A percentile compares a stretch with the other conserved stretches of the same genome.
Evolutionary conservation across 257 asterid genomes (phyloP).

Genomic region (Agastache rugosa): DNA sequence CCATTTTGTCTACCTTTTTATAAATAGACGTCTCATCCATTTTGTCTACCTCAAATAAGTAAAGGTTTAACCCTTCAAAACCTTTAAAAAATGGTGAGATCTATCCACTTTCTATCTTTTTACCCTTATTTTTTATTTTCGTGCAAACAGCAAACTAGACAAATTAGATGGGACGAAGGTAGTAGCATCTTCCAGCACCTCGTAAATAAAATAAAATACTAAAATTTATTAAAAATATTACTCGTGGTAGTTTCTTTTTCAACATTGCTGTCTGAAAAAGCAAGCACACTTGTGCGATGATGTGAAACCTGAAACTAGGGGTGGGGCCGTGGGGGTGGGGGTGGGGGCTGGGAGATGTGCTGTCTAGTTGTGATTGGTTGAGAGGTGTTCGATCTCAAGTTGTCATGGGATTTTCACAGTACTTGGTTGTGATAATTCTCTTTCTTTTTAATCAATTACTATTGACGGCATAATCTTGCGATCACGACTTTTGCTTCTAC

Average conservation of each 20-base stretch:
- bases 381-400: constrained; percentile 2
- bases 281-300: constrained; percentile 36
- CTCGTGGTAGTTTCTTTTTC: neutral
- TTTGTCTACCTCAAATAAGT: no score
- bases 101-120: no score
- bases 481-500: neutral
- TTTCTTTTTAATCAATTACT: constrained; percentile 29
- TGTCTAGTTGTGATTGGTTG: constrained; percentile 42
- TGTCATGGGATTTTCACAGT: constrained; percentile 26
- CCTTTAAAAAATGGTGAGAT: no score
- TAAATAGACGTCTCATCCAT: no score
- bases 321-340: constrained; percentile 15
- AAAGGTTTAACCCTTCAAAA: no score
- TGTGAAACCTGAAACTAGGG: constrained; percentile 42
- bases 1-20: no score
- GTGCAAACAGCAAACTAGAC: no score
- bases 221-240: no score
- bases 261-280: constrained; percentile 46
- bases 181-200: no score
- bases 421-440: neutral
- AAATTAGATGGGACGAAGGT: no score
- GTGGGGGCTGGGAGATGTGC: constrained; percentile 36
- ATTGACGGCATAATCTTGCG: constrained; percentile 34
- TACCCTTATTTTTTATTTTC: no score
- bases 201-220: no score